Base-by-base conservation (phyloP, 306 rosid species). In the Casuarina glauca region DNA sequence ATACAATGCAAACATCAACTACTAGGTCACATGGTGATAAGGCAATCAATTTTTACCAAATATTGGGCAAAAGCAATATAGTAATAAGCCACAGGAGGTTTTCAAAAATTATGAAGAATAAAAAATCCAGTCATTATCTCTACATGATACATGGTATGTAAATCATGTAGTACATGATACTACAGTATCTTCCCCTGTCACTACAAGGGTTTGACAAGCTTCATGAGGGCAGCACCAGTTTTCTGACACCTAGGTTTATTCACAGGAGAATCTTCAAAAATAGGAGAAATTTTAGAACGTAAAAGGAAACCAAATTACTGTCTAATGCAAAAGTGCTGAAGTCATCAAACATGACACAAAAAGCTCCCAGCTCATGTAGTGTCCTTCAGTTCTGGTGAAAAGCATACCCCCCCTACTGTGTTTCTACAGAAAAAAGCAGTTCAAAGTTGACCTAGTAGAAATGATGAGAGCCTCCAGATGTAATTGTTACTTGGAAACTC, bases 41-140 rank as follows among this genome's bases (percentile, higher is more conserved):
- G 57, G 42, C 50, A 76, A 69, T 20, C 42, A 17, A 41, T 16
- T 45, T 10, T 62, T 75, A 39, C 16, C 19, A 85, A 79, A 45
- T n/a, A 55, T 42, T 19, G 3, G 1, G 38, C 44, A 4, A 53
- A 62, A 62, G n/a, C 43, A 12, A 36, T 61, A 13, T 26, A 61
- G 39, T 61, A 26, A 61, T 26, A 16, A 64, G 32, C 70, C 70
- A 64, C 16, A 57, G 17, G 4, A 39, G 48, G 48, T 3, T 38
- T 39, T 64, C 3, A 5, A 32, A 60, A 60, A 26, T 32, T 26
- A 60, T 26, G 43, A 11, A 11, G 11, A 61, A 12, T 38, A 64
- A 16, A 0, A 10, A 38, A 16, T 16, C 16, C 32, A 39, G 41
- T 4, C 70, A 62, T 62, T 16, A 36, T 36, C 13, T 5, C 44